Percentiles rank a stretch among this genome's conserved stretches.
Conservation (phyloP, 1,284 basidiomycete genomes). For the Ceratobasidium sp. region DNA sequence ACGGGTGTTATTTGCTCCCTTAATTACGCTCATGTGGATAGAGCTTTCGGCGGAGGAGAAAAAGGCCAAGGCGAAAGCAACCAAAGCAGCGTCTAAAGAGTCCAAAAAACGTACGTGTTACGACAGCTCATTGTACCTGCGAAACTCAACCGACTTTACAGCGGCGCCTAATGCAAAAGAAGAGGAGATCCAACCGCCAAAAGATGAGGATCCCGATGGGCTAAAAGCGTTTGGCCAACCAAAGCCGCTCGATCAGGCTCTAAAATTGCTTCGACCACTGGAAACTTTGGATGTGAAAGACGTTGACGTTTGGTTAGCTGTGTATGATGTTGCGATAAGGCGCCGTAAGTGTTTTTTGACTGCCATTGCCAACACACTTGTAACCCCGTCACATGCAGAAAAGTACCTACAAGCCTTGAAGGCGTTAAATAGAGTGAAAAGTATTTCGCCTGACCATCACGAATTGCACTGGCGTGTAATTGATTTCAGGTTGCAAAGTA, state of each 20-base stretch:
- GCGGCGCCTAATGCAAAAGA: conserved; percentile 75
- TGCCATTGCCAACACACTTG: conserved; percentile 8
- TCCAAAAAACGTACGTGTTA: conserved; percentile 66
- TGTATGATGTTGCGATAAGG: conserved; percentile 86
- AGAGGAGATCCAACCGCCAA: conserved; percentile 68
- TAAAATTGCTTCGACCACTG: conserved; percentile 79
- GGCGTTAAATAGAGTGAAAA: conserved; percentile 73
- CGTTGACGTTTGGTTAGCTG: conserved; percentile 79
- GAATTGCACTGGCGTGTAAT: conserved; percentile 79
- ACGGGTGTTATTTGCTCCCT: conserved; percentile 28
- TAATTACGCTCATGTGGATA: conserved; percentile 9
- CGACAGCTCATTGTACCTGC: neutral
- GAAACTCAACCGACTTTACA: conserved; percentile 50
- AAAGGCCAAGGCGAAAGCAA: conserved; percentile 92
- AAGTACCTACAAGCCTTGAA: conserved; percentile 83
- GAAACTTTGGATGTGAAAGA: conserved; percentile 66
- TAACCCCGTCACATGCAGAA: conserved; percentile 62
- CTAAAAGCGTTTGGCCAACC: conserved; percentile 72
- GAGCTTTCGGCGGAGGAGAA: conserved; percentile 78
- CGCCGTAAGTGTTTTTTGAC: conserved; percentile 68
- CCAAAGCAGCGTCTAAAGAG: conserved; percentile 84
- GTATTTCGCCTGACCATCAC: conserved; percentile 71
- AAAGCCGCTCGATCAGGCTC: conserved; percentile 83
- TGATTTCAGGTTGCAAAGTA: conserved; percentile 68
- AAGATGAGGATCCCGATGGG: conserved; percentile 89